Base-by-base conservation (phyloP, 805 yeast genomes). In the Metschnikowia santaceciliae region DNA sequence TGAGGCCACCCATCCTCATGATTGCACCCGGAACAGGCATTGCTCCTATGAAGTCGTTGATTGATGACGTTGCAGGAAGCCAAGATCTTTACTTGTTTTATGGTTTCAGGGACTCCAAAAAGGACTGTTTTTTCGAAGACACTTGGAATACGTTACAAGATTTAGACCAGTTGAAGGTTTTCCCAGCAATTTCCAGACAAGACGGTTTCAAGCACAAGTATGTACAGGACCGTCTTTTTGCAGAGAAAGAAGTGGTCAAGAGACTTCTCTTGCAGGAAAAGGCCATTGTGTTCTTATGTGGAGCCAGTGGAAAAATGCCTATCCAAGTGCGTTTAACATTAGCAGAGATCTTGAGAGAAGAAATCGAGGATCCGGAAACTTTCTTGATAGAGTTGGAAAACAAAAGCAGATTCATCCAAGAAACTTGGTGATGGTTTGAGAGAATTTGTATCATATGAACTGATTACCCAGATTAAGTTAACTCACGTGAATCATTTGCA, bases 11-110 rank as follows among this genome's bases (percentile, higher is more conserved):
- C 0, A 68, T 87, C 23, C 69, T 94, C 3, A 72, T 92, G 79
- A 76, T 92, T 3, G 86, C 92, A 1, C 96, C 99, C 0, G 99
- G 99, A 3, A 95, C 98, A 0, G 99, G 99, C 2, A 75, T 94
- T 10, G 99, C 99, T 0, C 99, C 99, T 2, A 82, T 92, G 78
- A 80, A 89, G 60, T 78, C 88, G 1, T 61, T 91, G 38, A 76
- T 92, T 13, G 80, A 80, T 40, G 60, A 72, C 1, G 59, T 66
- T 2, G 51, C 66, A 17, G 59, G 58, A 1, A 42, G 50, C 1
- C 71, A 70, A 26, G 64, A 67, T 1, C 61, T 86, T 38, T 69
- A 76, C 40, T 65, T 92, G 26, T 88, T 91, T 59, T 80, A 81
- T 53, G 99, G 98, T 1, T 86, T 86, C 66, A 71, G 98, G 51